Evolutionary conservation across 2,329 filamentous ascomycete species (phyloP), one percentile per base, ranked within the genome.

Genomic region (Xylariaceae sp.): DNA sequence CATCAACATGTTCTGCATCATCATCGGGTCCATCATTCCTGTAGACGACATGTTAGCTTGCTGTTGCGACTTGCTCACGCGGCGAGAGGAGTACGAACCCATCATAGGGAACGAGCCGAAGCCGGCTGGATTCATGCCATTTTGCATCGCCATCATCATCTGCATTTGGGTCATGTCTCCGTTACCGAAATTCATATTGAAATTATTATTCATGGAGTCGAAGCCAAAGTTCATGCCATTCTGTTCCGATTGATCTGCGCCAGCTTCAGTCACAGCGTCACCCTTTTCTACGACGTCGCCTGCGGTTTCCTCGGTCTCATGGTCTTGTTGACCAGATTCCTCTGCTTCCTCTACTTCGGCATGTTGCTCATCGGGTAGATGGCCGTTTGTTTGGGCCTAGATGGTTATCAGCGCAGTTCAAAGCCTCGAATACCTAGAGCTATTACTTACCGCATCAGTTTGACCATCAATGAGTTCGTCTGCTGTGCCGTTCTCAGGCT

Each of bases 11-110:
- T 83, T 87, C 74, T 88, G 85, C 83, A 88, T 88, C 74, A 80
- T 77, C 81, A 87, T 86, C 62, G 86, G 85, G 80, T 92, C 89
- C 90, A 96, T 94, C 88, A 94, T 92, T 71, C 85, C 89, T 89
- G 23, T 62, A 56, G 55, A 53, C 64, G 0, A 15, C 18, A 13
- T 53, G 62, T 76, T 68, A 79, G 73, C 23, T 30, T 30, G 23
- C 61, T 48, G 47, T 45, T 35, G 49, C 23, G 50, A 18, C 56
- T 51, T 67, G 63, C 60, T 55, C 39, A 52, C 54, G 44, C 57
- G 48, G 30, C 61, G 42, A 15, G 34, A 42, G 39, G 37, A 30
- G 35, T 23, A 53, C 53, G 59, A 84, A 97, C 92, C 89, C 89
- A 97, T 96, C 85, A 93, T 91, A 56, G 88, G 81, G 70, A 87